Conservation (phyloP, 768 basidiomycete genomes). For the Boletus bicolor region DNA sequence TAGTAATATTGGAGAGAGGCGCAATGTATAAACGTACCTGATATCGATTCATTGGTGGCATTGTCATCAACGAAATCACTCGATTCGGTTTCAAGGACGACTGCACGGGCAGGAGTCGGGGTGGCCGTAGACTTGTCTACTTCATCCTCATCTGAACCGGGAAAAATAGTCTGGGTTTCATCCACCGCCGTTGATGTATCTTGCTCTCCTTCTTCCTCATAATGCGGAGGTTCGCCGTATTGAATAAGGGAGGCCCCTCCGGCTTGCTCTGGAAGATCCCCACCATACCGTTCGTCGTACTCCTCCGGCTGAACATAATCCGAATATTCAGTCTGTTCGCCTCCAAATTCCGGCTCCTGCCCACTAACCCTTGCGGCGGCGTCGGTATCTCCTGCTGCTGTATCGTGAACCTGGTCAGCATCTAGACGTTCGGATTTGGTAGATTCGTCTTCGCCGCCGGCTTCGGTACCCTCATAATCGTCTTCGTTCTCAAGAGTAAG, state of each 20-base stretch:
- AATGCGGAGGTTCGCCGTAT: constrained; percentile 18
- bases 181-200: constrained; percentile 19
- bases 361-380: constrained; percentile 3
- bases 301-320: constrained; percentile 35
- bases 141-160: constrained; percentile 13
- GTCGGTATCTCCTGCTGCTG: constrained; percentile 23
- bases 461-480: constrained; percentile 18
- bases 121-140: constrained; percentile 14
- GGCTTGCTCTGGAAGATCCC: constrained; percentile 32
- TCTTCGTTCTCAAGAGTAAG: constrained; percentile 22
- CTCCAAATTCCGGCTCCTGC: constrained; percentile 21
- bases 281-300: constrained; percentile 36
- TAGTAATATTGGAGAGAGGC: not conserved
- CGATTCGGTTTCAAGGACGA: constrained; percentile 7
- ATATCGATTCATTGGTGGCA: not conserved
- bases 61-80: not conserved
- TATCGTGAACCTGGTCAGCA: constrained; percentile 29
- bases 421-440: constrained; percentile 22
- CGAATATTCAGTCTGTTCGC: constrained; percentile 34
- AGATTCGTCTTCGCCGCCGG: constrained; percentile 18
- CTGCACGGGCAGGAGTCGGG: constrained; percentile 5
- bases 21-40: constrained; percentile 8
- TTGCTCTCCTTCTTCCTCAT: constrained; percentile 25
- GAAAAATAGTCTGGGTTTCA: constrained; percentile 11
- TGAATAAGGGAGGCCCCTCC: constrained; percentile 13